Evolutionary conservation across 2,329 filamentous ascomycete genomes (phyloP), one percentile per base, ranked within the genome.

Genomic region (Coniochaeta ligniaria): DNA sequence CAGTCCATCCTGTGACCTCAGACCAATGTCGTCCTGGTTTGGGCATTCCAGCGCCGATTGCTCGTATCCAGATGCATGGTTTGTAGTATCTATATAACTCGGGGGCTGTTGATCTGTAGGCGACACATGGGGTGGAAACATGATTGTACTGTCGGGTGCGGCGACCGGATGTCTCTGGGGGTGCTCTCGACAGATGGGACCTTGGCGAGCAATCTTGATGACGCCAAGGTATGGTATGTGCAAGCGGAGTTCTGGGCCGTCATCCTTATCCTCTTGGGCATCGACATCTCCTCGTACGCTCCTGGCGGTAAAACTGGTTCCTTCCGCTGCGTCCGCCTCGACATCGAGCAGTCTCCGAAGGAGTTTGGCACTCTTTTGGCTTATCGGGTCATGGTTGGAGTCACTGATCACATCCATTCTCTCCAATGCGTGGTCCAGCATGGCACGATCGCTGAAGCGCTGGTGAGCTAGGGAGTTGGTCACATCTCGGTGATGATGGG

Each of bases 381-480:
- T 69, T 6, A 75, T 60, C 0, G 57, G 60, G 60, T 76, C 74
- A 3, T 60, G 43, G 59, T 69, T 71, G 1, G 64, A 20, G 5
- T 60, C 59, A 16, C 61, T 66, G n/a, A 73, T 60, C 17, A 64
- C 63, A 9, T 71, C 64, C 69, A 78, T 74, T 9, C 65, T 69
- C 33, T 72, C 68, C 3, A 73, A 66, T 2, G 67, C 66, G 22
- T 72, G 66, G 24, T 77, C 74, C 6, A 79, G 66, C 62, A 73
- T 69, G 1, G 68, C 75, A 7, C 74, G 70, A 63, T 80, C 77
- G 55, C 70, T 66, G 1, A 68, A 60, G 4, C 69, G 68, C 60
- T 78, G 76, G 61, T 78, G 74, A 6, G 68, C 69, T 0, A 78
- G 68, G 17, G 73, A 61, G 61, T 73, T 70, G 22, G 65, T 65